Conservation (phyloP, 768 basidiomycete genomes). For the Kwoniella pini region DNA sequence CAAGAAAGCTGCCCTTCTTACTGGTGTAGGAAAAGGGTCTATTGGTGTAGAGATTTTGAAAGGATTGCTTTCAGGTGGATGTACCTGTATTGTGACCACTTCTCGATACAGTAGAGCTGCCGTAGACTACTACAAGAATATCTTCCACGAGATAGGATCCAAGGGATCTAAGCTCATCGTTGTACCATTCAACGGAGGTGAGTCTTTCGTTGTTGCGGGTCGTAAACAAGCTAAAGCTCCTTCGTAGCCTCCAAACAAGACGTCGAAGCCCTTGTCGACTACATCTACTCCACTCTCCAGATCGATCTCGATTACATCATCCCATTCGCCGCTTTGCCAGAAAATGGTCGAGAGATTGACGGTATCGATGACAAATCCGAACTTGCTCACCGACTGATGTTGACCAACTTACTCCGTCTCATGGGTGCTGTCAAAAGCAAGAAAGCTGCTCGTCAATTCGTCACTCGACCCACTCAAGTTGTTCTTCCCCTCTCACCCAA, state of each 20-base stretch:
- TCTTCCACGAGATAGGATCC: constrained; percentile 93
- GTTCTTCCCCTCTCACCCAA: constrained; percentile 97
- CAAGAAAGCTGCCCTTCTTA: constrained; percentile 97
- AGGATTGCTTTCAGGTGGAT: constrained; percentile 92
- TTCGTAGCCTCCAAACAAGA: constrained; percentile 85
- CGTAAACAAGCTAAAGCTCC: constrained; percentile 2
- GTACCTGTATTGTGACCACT: constrained; percentile 95
- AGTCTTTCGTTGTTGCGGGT: not conserved
- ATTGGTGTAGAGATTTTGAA: constrained; percentile 98
- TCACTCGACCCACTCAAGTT: constrained; percentile 97
- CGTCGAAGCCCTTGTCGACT: constrained; percentile 95
- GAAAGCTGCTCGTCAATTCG: constrained; percentile 94
- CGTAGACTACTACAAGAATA: constrained; percentile 97
- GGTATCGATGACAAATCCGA: constrained; percentile 96
- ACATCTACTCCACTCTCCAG: constrained; percentile 91
- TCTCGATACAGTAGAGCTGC: constrained; percentile 88
- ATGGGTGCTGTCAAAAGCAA: constrained; percentile 97
- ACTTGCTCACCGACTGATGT: constrained; percentile 97
- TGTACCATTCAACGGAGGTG: constrained; percentile 91
- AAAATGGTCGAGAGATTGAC: constrained; percentile 98
- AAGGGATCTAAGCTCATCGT: constrained; percentile 96
- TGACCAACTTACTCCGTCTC: constrained; percentile 92
- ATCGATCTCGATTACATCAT: constrained; percentile 98
- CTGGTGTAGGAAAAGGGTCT: constrained; percentile 96
- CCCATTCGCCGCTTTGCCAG: constrained; percentile 96